Percentiles rank a stretch among this genome's conserved stretches.
Conservation (phyloP, 129 eudicot genomes). For the Dittrichia graveolens region DNA sequence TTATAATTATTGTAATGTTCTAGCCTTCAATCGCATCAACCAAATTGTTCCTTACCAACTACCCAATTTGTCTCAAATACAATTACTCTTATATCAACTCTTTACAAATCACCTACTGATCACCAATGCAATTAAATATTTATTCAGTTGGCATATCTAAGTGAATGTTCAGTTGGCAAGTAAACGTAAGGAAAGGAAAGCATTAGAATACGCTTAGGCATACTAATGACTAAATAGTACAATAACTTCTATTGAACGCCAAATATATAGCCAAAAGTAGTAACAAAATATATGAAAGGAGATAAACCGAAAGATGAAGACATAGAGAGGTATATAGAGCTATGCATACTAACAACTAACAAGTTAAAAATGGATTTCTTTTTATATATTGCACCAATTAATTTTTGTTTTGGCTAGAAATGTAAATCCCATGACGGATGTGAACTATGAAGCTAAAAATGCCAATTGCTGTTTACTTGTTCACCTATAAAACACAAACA, state of each 20-base stretch:
- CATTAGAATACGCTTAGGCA: not conserved
- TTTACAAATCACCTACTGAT: not conserved
- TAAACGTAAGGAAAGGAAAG: not conserved
- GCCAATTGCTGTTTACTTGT: not conserved
- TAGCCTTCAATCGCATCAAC: not conserved
- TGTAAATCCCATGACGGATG: not conserved
- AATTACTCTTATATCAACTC: not conserved
- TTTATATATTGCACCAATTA: not conserved
- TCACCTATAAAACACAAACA: not conserved
- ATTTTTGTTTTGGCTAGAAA: constrained; percentile 5
- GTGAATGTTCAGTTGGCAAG: constrained; percentile 6
- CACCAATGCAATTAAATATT: not conserved
- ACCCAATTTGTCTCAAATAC: constrained; percentile 12
- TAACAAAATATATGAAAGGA: not conserved
- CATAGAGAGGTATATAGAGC: not conserved
- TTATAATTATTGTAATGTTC: not conserved
- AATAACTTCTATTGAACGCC: too few species aligned
- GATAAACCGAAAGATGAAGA: not conserved
- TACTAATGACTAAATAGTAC: not conserved
- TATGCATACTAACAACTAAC: not conserved
- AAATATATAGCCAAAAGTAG: not conserved
- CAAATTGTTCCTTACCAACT: not conserved
- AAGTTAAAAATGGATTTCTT: not conserved
- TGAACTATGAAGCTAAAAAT: not conserved
- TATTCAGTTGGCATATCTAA: constrained; percentile 17